These are phyloP conservation scores for Microdochium bolleyi DNA, from an alignment of 2,329 filamentous ascomycete species.

Conservation along the genomic window DNA sequence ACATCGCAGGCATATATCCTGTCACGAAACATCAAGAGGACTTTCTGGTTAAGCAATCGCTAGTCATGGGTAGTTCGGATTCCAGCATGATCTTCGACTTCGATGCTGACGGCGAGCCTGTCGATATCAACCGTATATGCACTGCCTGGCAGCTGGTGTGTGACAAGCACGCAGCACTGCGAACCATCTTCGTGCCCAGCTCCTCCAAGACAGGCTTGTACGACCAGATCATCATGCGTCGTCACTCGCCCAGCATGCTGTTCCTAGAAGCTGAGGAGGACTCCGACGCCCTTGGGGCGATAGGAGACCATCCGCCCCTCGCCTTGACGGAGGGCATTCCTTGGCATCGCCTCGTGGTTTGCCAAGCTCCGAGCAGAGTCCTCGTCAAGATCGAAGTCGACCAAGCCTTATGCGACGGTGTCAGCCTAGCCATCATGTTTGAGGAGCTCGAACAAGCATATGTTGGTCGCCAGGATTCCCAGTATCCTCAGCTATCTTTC, in stretches of 20 bases:
- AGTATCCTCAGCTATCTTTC: conserved; percentile 23
- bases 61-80: conserved; percentile 31
- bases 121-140: conserved; percentile 37
- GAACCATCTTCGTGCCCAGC: conserved; percentile 44
- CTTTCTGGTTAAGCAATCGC: conserved; percentile 36
- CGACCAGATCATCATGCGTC: conserved; percentile 39
- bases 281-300: conserved; percentile 27
- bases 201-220: conserved; percentile 38
- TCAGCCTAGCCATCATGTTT: conserved; percentile 37
- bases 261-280: conserved; percentile 38
- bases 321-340: conserved; percentile 28
- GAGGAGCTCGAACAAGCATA: conserved; percentile 38
- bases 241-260: conserved; percentile 40
- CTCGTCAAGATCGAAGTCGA: conserved; percentile 42
- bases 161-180: conserved; percentile 32
- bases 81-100: conserved; percentile 41
- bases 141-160: conserved; percentile 41
- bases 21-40: conserved; percentile 40
- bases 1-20: conserved; percentile 41
- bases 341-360: conserved; percentile 42
- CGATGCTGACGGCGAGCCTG: conserved; percentile 23
- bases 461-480: conserved; percentile 25
- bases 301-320: conserved; percentile 33
- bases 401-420: conserved; percentile 39
- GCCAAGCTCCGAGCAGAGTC: conserved; percentile 32